Evolutionary conservation across 129 eudicot genomes (phyloP).

Genomic region (Artemisia tridentata): DNA sequence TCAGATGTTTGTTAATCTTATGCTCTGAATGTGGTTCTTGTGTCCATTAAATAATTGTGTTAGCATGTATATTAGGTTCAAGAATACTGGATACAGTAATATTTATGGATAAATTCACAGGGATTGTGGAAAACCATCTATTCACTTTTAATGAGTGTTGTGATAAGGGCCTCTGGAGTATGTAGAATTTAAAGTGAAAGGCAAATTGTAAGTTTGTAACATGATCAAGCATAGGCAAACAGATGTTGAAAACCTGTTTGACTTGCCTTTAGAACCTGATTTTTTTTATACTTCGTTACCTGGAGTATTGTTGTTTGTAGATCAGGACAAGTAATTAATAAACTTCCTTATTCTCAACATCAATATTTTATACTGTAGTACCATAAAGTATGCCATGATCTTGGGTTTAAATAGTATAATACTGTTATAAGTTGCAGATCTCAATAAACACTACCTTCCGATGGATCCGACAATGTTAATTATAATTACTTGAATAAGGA

Average conservation of each 20-base stretch:
- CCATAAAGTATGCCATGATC: constrained; percentile 2
- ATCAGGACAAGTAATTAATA: constrained; percentile 23
- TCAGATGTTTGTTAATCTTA: constrained; percentile 27
- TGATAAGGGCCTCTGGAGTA: no score
- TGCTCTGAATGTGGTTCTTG: constrained; percentile 13
- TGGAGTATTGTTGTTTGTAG: constrained; percentile 18
- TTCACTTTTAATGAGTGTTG: background rate
- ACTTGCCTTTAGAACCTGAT: background rate
- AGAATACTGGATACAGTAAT: background rate
- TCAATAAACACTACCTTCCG: constrained; percentile 23
- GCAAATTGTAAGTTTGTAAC: background rate
- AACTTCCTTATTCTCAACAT: constrained; percentile 11
- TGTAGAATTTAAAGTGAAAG: background rate
- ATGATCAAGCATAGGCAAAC: no score
- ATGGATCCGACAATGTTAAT: constrained; percentile 25
- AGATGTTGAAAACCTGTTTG: background rate
- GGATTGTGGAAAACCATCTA: background rate
- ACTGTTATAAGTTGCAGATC: constrained; percentile 23
- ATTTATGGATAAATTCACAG: background rate
- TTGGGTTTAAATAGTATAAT: constrained; percentile 19
- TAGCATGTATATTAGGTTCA: background rate
- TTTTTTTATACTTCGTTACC: background rate
- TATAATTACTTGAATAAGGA: constrained; percentile 14
- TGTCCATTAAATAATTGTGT: background rate
- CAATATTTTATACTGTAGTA: constrained; percentile 6